phyloP scores from a whole-genome alignment of 768 basidiomycete genomes.

The Trametes coccinea region DNA sequence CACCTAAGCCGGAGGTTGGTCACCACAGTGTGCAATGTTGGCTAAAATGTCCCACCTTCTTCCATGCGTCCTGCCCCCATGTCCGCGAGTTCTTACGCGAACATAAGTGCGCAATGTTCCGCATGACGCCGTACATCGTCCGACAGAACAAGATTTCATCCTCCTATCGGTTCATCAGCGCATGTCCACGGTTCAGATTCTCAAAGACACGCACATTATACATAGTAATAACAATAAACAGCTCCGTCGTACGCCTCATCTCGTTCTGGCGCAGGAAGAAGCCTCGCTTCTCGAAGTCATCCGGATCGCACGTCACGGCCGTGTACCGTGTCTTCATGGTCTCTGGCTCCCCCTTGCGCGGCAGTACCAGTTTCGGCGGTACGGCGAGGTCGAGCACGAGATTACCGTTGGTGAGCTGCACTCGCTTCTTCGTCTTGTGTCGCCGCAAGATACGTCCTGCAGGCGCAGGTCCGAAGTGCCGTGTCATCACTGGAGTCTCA shows the following conservation, averaged over 20 bases:
- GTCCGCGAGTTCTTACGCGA: conserved; percentile 88
- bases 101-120: conserved; percentile 77
- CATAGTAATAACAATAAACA: conserved; percentile 96
- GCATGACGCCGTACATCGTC: conserved; percentile 95
- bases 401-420: conserved; percentile 85
- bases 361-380: conserved; percentile 80
- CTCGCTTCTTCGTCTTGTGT: conserved; percentile 73
- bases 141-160: conserved; percentile 89
- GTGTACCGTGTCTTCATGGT: conserved; percentile 78
- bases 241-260: conserved; percentile 76
- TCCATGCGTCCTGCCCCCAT: conserved; percentile 97
- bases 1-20: conserved; percentile 48
- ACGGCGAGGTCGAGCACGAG: conserved; percentile 83
- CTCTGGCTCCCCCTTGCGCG: conserved; percentile 68
- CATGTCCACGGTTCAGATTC: not conserved
- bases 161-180: conserved; percentile 48
- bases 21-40: not conserved
- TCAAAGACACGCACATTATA: conserved; percentile 71
- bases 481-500: conserved; percentile 55
- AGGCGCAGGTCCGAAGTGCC: conserved; percentile 89
- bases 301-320: conserved; percentile 91
- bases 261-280: conserved; percentile 87
- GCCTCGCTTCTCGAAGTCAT: conserved; percentile 82
- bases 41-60: conserved; percentile 57
- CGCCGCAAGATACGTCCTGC: conserved; percentile 74